phyloP scores from a whole-genome alignment of 2,329 filamentous ascomycete genomes.

The Aspergillus novofumigatus region DNA sequence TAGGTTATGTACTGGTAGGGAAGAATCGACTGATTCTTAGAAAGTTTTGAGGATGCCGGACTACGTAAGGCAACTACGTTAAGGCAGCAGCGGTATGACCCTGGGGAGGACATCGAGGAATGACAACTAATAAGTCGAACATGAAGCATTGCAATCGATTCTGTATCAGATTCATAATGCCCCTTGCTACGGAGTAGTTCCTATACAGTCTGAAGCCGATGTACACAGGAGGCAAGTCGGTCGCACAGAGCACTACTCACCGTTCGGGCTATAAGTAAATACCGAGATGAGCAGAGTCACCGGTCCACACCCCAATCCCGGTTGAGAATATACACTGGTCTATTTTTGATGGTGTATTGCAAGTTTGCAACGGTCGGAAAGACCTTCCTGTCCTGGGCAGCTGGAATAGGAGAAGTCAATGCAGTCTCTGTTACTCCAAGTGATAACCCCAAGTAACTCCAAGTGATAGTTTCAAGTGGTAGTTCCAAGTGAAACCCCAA shows the following conservation, averaged over 20 bases:
- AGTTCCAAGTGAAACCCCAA: not conserved
- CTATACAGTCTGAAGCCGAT: not conserved
- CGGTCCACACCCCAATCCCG: not conserved
- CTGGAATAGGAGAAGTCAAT: not conserved
- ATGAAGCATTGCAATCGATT: not conserved
- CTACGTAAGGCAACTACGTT: not conserved
- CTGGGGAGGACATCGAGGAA: not conserved
- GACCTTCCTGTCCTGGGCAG: not conserved
- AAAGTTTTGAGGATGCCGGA: not conserved
- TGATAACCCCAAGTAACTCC: no score
- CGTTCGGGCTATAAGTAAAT: not conserved
- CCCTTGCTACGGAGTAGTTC: not conserved
- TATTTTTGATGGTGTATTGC: not conserved
- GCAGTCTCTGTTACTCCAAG: not conserved
- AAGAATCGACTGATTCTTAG: not conserved
- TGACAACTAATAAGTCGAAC: not conserved
- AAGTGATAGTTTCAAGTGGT: no score
- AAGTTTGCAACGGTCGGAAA: no score
- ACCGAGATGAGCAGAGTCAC: not conserved
- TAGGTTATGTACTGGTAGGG: constrained; percentile 15
- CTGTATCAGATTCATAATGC: not conserved
- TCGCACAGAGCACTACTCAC: not conserved
- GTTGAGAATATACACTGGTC: not conserved
- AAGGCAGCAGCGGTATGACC: no score
- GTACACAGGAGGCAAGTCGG: not conserved